Evolutionary conservation across 768 basidiomycete species (phyloP).

Genomic region (Leccinum imitatum): DNA sequence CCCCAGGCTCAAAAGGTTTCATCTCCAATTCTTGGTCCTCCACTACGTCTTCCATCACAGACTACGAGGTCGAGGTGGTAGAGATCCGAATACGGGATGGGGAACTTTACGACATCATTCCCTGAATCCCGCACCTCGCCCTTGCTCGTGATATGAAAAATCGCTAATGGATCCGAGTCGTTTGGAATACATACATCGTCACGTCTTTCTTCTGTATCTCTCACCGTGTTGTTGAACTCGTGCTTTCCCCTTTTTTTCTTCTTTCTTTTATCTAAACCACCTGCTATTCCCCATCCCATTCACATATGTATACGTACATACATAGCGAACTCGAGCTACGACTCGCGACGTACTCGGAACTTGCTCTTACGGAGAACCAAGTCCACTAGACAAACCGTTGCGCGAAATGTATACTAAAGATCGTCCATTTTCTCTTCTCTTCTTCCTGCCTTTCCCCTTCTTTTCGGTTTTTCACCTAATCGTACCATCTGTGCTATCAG

Average conservation of each 20-base stretch:
- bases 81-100: constrained; percentile 82
- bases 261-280: background rate
- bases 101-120: constrained; percentile 77
- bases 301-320: constrained; percentile 3
- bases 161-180: constrained; percentile 14
- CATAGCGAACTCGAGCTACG: constrained; percentile 5
- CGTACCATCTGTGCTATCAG: constrained; percentile 1
- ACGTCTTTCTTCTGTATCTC: background rate
- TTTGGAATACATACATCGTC: constrained; percentile 14
- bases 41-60: constrained; percentile 61
- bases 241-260: constrained; percentile 8
- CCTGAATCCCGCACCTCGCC: constrained; percentile 28
- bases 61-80: constrained; percentile 85
- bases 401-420: constrained; percentile 12
- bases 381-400: constrained; percentile 12
- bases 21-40: constrained; percentile 69
- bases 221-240: constrained; percentile 8
- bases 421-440: background rate
- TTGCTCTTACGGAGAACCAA: background rate
- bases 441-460: background rate
- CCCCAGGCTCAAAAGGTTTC: constrained; percentile 66
- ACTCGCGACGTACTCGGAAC: constrained; percentile 11
- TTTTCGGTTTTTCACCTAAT: background rate
- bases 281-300: background rate
- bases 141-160: constrained; percentile 5